Evolutionary conservation across 495 filamentous ascomycete genomes (phyloP).

Genomic region (Xylaria acuta): DNA sequence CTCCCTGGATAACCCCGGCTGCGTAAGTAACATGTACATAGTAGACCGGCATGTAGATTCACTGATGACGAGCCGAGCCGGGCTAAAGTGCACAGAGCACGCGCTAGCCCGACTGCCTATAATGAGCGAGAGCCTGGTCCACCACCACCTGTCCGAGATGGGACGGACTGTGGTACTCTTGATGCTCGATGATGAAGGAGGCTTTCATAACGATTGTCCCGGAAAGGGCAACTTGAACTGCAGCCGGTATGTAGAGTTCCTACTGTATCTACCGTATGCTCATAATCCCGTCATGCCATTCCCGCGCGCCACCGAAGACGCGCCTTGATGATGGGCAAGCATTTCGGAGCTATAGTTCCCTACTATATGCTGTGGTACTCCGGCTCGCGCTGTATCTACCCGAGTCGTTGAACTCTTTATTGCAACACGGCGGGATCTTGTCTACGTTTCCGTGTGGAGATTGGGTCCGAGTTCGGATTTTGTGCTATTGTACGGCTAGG

Average conservation of each 20-base stretch:
- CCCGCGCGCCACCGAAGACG: neutral
- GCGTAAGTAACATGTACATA: no score
- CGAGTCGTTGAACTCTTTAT: neutral
- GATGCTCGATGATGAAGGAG: constrained; percentile 11
- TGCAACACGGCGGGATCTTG: neutral
- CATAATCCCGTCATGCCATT: constrained; percentile 6
- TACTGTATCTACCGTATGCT: neutral
- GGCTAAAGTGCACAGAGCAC: neutral
- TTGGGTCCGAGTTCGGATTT: neutral
- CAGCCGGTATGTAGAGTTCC: constrained; percentile 1
- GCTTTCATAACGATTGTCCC: constrained; percentile 1
- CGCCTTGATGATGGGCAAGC: neutral
- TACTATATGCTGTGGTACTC: neutral
- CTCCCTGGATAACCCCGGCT: neutral
- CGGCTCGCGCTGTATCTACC: constrained; percentile 12
- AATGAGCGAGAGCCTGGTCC: neutral
- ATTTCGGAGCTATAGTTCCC: neutral
- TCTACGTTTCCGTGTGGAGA: neutral
- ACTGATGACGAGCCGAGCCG: neutral
- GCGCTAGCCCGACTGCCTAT: neutral
- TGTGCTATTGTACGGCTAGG: neutral
- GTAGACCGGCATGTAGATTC: no score
- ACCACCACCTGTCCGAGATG: constrained; percentile 2
- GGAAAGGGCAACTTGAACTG: neutral
- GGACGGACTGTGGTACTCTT: neutral